Evolutionary conservation across 306 rosid genomes (phyloP).

Genomic region (Vicia faba): DNA sequence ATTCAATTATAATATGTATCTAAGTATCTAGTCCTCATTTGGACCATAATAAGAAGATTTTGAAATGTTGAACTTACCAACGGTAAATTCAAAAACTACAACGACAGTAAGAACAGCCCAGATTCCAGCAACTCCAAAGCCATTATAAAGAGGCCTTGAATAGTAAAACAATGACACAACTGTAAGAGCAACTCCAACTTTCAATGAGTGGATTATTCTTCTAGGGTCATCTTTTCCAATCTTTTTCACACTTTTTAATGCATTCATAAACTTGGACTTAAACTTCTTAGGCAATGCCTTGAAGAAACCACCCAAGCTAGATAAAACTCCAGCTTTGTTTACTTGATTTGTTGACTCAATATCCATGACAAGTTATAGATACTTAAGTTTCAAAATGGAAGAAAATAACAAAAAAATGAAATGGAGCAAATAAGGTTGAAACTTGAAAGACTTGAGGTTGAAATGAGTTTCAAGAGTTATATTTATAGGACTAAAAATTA

Average conservation of each 20-base stretch:
- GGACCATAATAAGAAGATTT: not conserved
- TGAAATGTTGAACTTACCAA: constrained; percentile 54
- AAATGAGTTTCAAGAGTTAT: constrained; percentile 31
- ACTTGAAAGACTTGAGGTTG: constrained; percentile 38
- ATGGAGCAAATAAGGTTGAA: constrained; percentile 15
- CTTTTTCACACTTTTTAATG: constrained; percentile 50
- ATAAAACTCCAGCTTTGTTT: constrained; percentile 32
- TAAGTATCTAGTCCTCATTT: not conserved
- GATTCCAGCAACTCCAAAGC: constrained; percentile 83
- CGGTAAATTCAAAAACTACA: constrained; percentile 82
- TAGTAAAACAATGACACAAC: constrained; percentile 77
- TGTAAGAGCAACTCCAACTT: constrained; percentile 90
- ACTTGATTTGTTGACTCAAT: constrained; percentile 46
- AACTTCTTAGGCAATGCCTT: constrained; percentile 44
- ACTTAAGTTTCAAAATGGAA: constrained; percentile 22
- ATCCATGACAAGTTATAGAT: constrained; percentile 50
- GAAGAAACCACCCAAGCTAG: constrained; percentile 24
- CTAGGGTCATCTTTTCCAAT: constrained; percentile 88
- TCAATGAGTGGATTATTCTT: constrained; percentile 79
- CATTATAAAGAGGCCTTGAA: constrained; percentile 72
- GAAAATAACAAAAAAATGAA: not conserved
- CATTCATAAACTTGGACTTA: constrained; percentile 45
- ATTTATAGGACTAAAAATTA: constrained; percentile 49
- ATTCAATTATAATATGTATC: not conserved
- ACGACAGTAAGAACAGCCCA: constrained; percentile 95